phyloP scores from a whole-genome alignment of 2,329 filamentous ascomycete species.

The Monosporascus sp. region DNA sequence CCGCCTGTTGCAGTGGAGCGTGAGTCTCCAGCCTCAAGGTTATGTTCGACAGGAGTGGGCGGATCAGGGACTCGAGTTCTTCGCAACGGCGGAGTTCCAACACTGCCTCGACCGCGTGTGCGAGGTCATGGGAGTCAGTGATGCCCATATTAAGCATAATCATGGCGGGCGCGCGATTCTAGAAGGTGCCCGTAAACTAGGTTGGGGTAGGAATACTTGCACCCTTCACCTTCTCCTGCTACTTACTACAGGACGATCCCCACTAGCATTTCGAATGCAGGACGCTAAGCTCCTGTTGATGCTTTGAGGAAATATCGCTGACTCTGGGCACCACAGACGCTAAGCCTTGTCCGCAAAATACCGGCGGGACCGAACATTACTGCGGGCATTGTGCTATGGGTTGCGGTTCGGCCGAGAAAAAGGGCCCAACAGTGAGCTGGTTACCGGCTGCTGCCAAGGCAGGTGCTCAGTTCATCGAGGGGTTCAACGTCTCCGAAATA shows the following conservation, averaged over 20 bases:
- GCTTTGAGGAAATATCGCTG: background rate
- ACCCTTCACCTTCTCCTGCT: background rate
- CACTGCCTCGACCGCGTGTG: slow-evolving; percentile 76
- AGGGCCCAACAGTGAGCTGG: slow-evolving; percentile 72
- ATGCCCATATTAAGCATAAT: slow-evolving; percentile 66
- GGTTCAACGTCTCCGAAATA: slow-evolving; percentile 67
- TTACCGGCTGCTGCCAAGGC: slow-evolving; percentile 73
- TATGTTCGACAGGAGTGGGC: slow-evolving; percentile 82
- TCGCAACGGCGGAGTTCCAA: slow-evolving; percentile 70
- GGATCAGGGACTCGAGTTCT: slow-evolving; percentile 61
- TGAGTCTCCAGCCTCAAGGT: slow-evolving; percentile 60
- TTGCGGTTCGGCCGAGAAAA: slow-evolving; percentile 66
- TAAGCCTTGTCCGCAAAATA: slow-evolving; percentile 73
- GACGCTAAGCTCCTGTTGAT: too few relatives aligned
- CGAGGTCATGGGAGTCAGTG: slow-evolving; percentile 69
- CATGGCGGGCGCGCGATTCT: slow-evolving; percentile 66
- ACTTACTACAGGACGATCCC: too few relatives aligned
- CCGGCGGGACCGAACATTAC: slow-evolving; percentile 65
- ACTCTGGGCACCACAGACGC: slow-evolving; percentile 29
- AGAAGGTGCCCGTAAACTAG: slow-evolving; percentile 68
- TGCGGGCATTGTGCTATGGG: slow-evolving; percentile 63
- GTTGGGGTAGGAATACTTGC: slow-evolving; percentile 46
- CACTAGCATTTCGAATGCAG: too few relatives aligned
- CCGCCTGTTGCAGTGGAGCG: slow-evolving; percentile 53
- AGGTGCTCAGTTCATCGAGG: slow-evolving; percentile 79